These are phyloP conservation scores for Schizophyllum amplum DNA, from an alignment of 1,284 basidiomycete genomes.

Conservation along the genomic window DNA sequence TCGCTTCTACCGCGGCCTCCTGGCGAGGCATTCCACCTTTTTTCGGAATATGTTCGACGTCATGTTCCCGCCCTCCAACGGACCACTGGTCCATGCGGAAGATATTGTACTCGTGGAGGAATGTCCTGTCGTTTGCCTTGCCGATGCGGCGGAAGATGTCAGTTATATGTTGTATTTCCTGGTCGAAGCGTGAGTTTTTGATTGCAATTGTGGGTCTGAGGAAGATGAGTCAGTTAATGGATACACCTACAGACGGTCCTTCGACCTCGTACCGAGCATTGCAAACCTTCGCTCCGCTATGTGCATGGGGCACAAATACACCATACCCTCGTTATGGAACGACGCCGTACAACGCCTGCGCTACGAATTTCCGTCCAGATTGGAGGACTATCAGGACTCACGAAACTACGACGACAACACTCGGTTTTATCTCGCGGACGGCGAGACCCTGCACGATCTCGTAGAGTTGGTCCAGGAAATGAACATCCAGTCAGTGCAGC, in stretches of 20 bases:
- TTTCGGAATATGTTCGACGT: constrained; percentile 13
- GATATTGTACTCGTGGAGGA: constrained; percentile 3
- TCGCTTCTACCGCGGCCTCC: constrained; percentile 12
- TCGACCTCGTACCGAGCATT: background rate
- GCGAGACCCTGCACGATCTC: background rate
- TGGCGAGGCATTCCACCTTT: constrained; percentile 12
- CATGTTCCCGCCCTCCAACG: constrained; percentile 8
- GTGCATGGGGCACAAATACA: constrained; percentile 6
- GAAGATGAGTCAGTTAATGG: no score
- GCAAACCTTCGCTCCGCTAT: background rate
- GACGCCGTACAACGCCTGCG: background rate
- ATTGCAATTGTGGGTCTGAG: no score
- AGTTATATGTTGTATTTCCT: constrained; percentile 5
- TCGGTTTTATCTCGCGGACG: background rate
- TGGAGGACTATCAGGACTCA: background rate
- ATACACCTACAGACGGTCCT: no score
- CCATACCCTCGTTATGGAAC: background rate
- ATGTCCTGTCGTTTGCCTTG: constrained; percentile 6
- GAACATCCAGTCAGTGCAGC: background rate
- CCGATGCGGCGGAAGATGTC: background rate
- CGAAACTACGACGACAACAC: background rate
- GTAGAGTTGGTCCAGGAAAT: background rate
- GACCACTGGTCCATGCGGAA: background rate
- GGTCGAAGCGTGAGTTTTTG: background rate
- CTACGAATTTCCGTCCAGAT: constrained; percentile 2